Conservation (phyloP, 2,329 filamentous ascomycete species). For the Pseudopyricularia cyperi region DNA sequence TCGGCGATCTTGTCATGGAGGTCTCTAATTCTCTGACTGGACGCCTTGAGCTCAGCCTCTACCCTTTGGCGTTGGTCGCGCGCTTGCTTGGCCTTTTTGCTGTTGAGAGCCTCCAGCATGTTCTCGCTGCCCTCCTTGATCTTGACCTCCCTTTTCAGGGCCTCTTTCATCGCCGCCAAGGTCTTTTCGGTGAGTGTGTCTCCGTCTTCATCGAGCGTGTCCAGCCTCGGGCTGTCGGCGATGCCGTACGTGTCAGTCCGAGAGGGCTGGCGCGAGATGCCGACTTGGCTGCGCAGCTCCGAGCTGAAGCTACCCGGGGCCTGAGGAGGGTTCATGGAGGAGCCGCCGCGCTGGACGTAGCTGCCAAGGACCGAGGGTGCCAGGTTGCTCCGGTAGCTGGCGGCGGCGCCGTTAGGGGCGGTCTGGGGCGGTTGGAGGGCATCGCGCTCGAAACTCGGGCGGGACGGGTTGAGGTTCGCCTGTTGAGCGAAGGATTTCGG, state of each 20-base stretch:
- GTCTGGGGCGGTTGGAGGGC: conserved; percentile 37
- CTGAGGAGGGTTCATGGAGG: conserved; percentile 57
- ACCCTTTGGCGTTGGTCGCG: conserved; percentile 71
- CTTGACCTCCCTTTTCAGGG: conserved; percentile 89
- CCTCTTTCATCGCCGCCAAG: conserved; percentile 64
- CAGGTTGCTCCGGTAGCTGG: conserved; percentile 24
- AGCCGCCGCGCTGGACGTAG: conserved; percentile 47
- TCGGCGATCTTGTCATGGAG: conserved; percentile 48
- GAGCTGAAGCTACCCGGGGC: conserved; percentile 81
- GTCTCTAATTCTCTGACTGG: conserved; percentile 59
- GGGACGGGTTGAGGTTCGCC: conserved; percentile 20
- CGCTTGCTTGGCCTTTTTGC: conserved; percentile 90
- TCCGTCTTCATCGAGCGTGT: conserved; percentile 50
- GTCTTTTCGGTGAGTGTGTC: conserved; percentile 50
- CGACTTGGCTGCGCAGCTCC: conserved; percentile 64
- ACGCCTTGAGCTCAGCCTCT: conserved; percentile 81
- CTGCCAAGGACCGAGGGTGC: conserved; percentile 40
- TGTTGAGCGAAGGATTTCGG: conserved; percentile 30
- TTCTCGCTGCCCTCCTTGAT: conserved; percentile 98
- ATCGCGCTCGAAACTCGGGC: conserved; percentile 39
- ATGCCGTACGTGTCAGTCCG: conserved; percentile 30
- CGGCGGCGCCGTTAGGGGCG: conserved; percentile 23
- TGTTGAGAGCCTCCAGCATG: conserved; percentile 84
- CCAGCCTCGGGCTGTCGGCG: conserved; percentile 19
- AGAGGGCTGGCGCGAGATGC: conserved; percentile 50